Conservation (phyloP, 495 filamentous ascomycete species). For the Penicillium diatomitis region DNA sequence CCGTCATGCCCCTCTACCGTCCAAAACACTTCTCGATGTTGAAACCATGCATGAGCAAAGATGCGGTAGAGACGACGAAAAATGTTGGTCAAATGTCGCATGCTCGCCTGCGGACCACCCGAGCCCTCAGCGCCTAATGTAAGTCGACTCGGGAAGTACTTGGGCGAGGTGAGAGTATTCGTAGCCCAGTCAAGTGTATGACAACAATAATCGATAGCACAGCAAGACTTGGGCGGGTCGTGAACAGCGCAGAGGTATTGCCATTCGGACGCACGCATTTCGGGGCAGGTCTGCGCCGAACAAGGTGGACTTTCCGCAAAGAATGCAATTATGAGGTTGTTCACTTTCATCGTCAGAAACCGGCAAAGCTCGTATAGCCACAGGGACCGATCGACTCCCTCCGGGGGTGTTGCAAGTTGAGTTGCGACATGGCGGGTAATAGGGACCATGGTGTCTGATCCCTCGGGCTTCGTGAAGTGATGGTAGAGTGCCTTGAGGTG, state of each 20-base stretch:
- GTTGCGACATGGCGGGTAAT: constrained; percentile 65
- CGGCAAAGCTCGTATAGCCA: constrained; percentile 98
- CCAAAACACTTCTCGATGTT: constrained; percentile 93
- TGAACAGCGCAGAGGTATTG: constrained; percentile 98
- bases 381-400: constrained; percentile 68
- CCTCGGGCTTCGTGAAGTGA: constrained; percentile 58
- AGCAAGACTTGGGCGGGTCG: constrained; percentile 88
- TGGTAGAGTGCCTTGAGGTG: constrained; percentile 89
- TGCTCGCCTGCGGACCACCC: constrained; percentile 48
- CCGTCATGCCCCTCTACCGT: constrained; percentile 81
- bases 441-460: constrained; percentile 47
- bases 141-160: constrained; percentile 85
- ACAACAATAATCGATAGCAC: constrained; percentile 97
- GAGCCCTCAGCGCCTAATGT: constrained; percentile 58
- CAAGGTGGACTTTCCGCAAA: constrained; percentile 85
- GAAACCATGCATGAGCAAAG: constrained; percentile 98
- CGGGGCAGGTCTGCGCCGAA: constrained; percentile 77
- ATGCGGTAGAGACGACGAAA: constrained; percentile 91
- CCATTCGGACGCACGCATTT: constrained; percentile 98
- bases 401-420: constrained; percentile 67
- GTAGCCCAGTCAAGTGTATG: constrained; percentile 97
- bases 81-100: constrained; percentile 85
- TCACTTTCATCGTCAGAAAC: constrained; percentile 86
- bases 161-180: constrained; percentile 78
- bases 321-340: constrained; percentile 82